Percentiles rank a stretch among this genome's conserved stretches.
Evolutionary conservation across 805 yeast genomes (phyloP).

Genomic region (Wickerhamiella cacticola): DNA sequence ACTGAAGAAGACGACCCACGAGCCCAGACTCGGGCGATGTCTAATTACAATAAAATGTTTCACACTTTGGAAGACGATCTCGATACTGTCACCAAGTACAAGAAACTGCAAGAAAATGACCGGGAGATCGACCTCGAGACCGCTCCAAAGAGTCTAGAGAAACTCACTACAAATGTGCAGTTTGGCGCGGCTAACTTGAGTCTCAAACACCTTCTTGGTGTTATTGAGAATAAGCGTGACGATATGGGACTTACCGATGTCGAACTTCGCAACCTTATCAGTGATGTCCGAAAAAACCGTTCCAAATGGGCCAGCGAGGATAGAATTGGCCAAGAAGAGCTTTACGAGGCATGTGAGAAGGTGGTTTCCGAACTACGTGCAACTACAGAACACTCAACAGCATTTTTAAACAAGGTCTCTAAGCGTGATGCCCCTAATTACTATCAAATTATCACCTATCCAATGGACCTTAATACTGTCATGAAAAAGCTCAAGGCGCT

Average conservation of each 20-base stretch:
- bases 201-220: slow-evolving; percentile 63
- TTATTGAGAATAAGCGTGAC: slow-evolving; percentile 72
- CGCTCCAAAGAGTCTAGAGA: slow-evolving; percentile 16
- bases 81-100: slow-evolving; percentile 61
- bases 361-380: slow-evolving; percentile 83
- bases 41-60: slow-evolving; percentile 45
- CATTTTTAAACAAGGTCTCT: slow-evolving; percentile 89
- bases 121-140: slow-evolving; percentile 38
- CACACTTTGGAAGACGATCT: slow-evolving; percentile 57
- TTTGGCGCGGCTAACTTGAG: slow-evolving; percentile 67
- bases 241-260: slow-evolving; percentile 58
- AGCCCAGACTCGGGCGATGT: slow-evolving; percentile 27
- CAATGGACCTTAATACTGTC: slow-evolving; percentile 95
- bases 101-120: slow-evolving; percentile 71
- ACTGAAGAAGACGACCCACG: slow-evolving; percentile 19
- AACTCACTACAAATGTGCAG: slow-evolving; percentile 30
- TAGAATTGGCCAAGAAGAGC: slow-evolving; percentile 90
- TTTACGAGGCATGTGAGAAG: slow-evolving; percentile 94
- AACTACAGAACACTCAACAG: slow-evolving; percentile 92
- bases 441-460: slow-evolving; percentile 74
- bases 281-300: slow-evolving; percentile 88
- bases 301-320: slow-evolving; percentile 98
- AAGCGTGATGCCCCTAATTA: slow-evolving; percentile 98
- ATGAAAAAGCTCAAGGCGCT: slow-evolving; percentile 74
- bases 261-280: slow-evolving; percentile 70